Evolutionary conservation across 352 stramenopile species (phyloP), one percentile per base, ranked within the genome.

Genomic region (Globisporangium rhizosaccharum): DNA sequence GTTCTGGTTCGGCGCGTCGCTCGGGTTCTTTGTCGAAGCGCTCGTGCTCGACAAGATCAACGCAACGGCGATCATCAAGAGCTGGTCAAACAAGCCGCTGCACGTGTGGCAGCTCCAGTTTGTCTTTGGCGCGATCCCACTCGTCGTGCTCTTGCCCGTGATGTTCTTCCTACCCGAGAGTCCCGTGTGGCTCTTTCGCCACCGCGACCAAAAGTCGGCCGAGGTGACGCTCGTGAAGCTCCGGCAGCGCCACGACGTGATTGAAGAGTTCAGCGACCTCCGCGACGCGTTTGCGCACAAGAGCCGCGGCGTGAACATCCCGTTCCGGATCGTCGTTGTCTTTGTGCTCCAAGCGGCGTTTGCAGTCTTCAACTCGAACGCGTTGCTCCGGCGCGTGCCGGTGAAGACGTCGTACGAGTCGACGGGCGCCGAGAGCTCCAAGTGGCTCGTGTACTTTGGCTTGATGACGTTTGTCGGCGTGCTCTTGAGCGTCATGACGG

Each of bases 91-190:
- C 69, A 75, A 78, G 44, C 82, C 83, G 41, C 66, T 80, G 51
- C 73, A 92, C 53, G 69, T 85, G 56, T 95, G 85, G 85, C 82
- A 87, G 55, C 85, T 70, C 58, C 79, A 95, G 52, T 90, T 95
- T 58, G 65, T 91, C 30, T 93, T 85, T 50, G 83, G 83, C 48
- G 74, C 72, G 20, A 80, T 91, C 57, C 83, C 85, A 33, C 53
- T 90, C 12, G 69, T 88, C 14, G 45, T 91, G 33, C 65, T 95
- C 33, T 48, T 90, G 26, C 77, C 79, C 1, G 51, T 67, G 26
- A 67, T 79, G 64, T 80, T 79, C 41, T 79, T 91, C 42, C 50
- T 95, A 2, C 85, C 85, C 0, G 82, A 95, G 58, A 90, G 79
- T 50, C 85, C 87, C 14, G 72, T 87, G 41, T 95, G 85, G 85